Evolutionary conservation across 768 basidiomycete species (phyloP), one percentile per base, ranked within the genome.

Genomic region (Fomitopsis serialis): DNA sequence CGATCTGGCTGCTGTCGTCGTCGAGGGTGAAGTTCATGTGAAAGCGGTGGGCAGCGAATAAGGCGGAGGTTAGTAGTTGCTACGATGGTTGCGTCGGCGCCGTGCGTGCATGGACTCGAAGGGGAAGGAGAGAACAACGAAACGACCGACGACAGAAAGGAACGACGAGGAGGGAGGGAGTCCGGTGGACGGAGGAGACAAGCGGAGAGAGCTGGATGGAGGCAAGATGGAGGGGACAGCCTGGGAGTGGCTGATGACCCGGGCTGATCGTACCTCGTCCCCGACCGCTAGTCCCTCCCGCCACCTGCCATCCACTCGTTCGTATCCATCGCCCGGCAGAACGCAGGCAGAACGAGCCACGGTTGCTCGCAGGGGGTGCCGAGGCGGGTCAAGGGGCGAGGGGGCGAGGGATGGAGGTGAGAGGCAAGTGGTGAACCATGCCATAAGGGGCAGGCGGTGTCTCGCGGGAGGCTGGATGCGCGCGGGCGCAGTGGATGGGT

Each of bases 11-110:
- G 29, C 60, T 54, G 10, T 63, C 47, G 60, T 68, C 67, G 63
- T 68, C 67, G 47, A 68, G 54, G 5, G 67, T 65, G 58, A 62
- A 64, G 61, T 66, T 68, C 59, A 61, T 61, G 50, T 21, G 43
- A 34, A 50, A 15, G 22, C 21, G n/a, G 21, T 9, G 44, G 9
- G 21, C 44, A 19, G 44, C 11, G 44, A 17, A 10, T 7, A 45
- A 19, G 9, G 44, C 17, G 5, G 40, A 42, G 40, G 21, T 7
- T 22, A 22, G 17, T n/a, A 42, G 40, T 5, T 42, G 15, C 15
- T 5, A 42, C 5, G 40, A 32, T 32, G 29, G 29, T 11, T 11
- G 24, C 15, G 46, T 22, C 50, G 50, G 13, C 42, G 42, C 42
- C 36, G 24, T 12, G 23, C 2, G 40, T 12, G 29, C 27, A 48